phyloP scores from a whole-genome alignment of 768 basidiomycete species.

The Termitomyces sp. region DNA sequence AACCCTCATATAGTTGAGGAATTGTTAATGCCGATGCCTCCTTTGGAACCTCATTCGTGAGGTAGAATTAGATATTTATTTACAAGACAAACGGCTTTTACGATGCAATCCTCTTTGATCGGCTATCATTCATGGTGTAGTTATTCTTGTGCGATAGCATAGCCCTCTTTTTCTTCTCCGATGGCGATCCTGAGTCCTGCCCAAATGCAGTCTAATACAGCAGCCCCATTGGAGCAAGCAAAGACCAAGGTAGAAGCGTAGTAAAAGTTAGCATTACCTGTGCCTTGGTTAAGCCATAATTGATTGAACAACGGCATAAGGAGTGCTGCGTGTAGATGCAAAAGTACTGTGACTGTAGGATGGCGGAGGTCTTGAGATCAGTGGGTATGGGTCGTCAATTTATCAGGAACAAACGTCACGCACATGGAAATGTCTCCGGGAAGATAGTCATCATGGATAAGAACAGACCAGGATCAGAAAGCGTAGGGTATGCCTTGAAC shows the following conservation, averaged over 20 bases:
- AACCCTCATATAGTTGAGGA: conserved; percentile 36
- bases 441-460: conserved; percentile 75
- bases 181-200: conserved; percentile 77
- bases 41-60: conserved; percentile 8
- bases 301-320: conserved; percentile 89
- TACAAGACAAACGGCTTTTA: background rate
- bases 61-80: background rate
- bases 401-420: conserved; percentile 22
- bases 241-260: conserved; percentile 95
- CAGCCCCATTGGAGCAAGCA: conserved; percentile 82
- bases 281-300: conserved; percentile 86
- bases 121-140: background rate
- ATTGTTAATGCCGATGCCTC: conserved; percentile 24
- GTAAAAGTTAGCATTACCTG: conserved; percentile 97
- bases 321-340: conserved; percentile 78
- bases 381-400: background rate
- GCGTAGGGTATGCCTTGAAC: conserved; percentile 90
- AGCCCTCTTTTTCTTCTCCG: conserved; percentile 45
- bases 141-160: conserved; percentile 56
- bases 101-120: background rate
- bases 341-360: conserved; percentile 75
- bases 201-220: conserved; percentile 74
- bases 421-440: conserved; percentile 80
- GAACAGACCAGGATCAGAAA: conserved; percentile 87
- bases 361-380: conserved; percentile 66